Evolutionary conservation across 2,329 filamentous ascomycete genomes (phyloP), one percentile per base, ranked within the genome.

Genomic region (Cyanodermella asteris): DNA sequence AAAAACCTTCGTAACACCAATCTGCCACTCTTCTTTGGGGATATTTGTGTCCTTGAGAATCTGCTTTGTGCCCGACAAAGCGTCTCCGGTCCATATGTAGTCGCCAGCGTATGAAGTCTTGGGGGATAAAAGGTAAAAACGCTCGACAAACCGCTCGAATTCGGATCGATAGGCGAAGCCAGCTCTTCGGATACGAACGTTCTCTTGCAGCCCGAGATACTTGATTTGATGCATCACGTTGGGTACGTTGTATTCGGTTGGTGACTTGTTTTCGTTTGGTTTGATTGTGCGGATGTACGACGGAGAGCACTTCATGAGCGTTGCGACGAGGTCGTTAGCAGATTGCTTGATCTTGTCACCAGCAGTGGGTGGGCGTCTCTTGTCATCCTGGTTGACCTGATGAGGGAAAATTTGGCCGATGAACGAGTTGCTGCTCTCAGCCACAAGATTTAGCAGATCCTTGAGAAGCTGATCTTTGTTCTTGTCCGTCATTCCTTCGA

Each of bases 241-340:
- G 16, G 71, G 69, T 12, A 65, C 63, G 38, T 91, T 93, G 49
- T 91, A 97, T 45, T 97, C 87, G 7, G 69, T 72, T 0, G 81
- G 74, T 3, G 82, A 91, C 50, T 94, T 97, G 56, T 93, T 94
- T 51, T 97, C 87, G 55, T 97, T 97, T 2, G 87, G 87, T 52
- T 97, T 97, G 55, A 97, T 94, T 1, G 87, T 97, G 45, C 87
- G 78, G 39, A 97, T 97, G 44, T 97, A 97, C 3, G 82, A 93
- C 2, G 87, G 87, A 38, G 87, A 78, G 28, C 81, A 84, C 51
- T 93, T 91, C 82, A 93, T 94, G 39, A 97, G 51, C 1, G 87
- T 94, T 1, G 82, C 70, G 2, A 97, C 87, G 12, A 97, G 61
- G 22, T 90, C 81, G 43, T 97, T 97, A 6, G 87, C 87, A 12